Evolutionary conservation across 163 green algal species (phyloP).

Genomic region (Chlorella variabilis): DNA sequence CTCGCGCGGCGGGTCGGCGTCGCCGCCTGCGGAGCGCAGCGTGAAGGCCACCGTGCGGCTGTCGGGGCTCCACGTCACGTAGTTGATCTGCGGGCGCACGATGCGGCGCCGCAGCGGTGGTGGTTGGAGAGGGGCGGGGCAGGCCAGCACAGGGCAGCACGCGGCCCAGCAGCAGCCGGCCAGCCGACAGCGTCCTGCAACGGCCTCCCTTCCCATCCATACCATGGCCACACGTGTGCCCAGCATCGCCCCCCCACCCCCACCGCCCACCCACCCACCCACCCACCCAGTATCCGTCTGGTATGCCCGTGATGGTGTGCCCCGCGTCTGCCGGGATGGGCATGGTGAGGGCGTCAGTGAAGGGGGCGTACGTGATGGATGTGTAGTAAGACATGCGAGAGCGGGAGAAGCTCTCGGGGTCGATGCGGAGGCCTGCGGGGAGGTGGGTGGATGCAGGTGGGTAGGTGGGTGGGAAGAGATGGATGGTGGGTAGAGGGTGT

Average conservation of each 20-base stretch:
- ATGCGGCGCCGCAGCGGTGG: too few relatives aligned
- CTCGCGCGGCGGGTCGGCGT: constrained; percentile 63
- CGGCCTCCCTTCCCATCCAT: too few relatives aligned
- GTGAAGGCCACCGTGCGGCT: constrained; percentile 89
- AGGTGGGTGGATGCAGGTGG: background rate
- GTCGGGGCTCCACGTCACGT: constrained; percentile 86
- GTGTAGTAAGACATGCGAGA: constrained; percentile 88
- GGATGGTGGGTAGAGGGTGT: background rate
- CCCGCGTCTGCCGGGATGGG: constrained; percentile 11
- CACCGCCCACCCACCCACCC: background rate
- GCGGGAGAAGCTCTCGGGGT: constrained; percentile 79
- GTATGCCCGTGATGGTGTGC: constrained; percentile 26
- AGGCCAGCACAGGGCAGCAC: too few relatives aligned
- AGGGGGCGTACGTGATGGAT: constrained; percentile 41
- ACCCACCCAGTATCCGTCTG: constrained; percentile 28
- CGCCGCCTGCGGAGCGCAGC: constrained; percentile 68
- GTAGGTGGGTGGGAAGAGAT: too few relatives aligned
- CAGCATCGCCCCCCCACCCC: too few relatives aligned
- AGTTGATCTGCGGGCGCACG: constrained; percentile 90
- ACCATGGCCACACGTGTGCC: too few relatives aligned
- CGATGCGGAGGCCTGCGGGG: constrained; percentile 85
- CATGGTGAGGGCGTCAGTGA: constrained; percentile 49
- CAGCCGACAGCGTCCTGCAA: too few relatives aligned
- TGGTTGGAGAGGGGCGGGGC: constrained; percentile 30
- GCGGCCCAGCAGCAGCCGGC: too few relatives aligned